Base-by-base conservation (phyloP, 495 filamentous ascomycete species). In the Evansstolkia leycettana region DNA sequence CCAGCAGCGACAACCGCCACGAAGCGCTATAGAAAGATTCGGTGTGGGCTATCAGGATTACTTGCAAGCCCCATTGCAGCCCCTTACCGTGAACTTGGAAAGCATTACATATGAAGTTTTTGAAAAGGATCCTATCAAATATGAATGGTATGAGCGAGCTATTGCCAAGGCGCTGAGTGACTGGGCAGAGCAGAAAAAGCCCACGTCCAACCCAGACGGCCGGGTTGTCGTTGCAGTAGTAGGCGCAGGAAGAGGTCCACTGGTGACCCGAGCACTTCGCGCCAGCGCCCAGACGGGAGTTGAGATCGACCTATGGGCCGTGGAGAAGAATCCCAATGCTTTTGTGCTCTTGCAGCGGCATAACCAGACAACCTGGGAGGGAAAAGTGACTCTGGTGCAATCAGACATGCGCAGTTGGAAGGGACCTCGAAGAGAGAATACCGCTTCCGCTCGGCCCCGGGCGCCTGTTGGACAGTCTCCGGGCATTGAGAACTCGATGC, bases 311-410 rank as follows among this genome's bases (percentile, higher is more conserved):
- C 62, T 93, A 13, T 94, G 84, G 78, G 92, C 84, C 0, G 72
- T 99, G 3, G 90, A 99, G 61, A 99, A 99, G 70, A 99, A 99
- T 47, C 89, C 84, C 1, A 95, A 96, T 56, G 90, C 90, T 2
- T 94, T 84, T 49, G 86, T 99, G 28, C 73, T 94, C 36, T 72
- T 99, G 11, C 76, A 93, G 32, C 68, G 80, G 12, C 82, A 90
- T 41, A 99, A 99, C 49, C 70, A 78, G 46, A 55, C 45, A 5
- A 68, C 71, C 27, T 99, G 90, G 90, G 63, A 57, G 34, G 72
- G 73, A 14, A 67, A 69, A 17, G 90, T 92, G 3, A 84, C 70
- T 0, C 70, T 99, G 6, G 81, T 95, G 26, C 89, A 93, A 52
- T 93, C 87, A 2, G 90, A 99, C 55, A 99, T 99, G 90, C 78